Evolutionary conservation across 2,329 filamentous ascomycete species (phyloP), one percentile per base, ranked within the genome.

Genomic region (Pseudogymnoascus sp.): DNA sequence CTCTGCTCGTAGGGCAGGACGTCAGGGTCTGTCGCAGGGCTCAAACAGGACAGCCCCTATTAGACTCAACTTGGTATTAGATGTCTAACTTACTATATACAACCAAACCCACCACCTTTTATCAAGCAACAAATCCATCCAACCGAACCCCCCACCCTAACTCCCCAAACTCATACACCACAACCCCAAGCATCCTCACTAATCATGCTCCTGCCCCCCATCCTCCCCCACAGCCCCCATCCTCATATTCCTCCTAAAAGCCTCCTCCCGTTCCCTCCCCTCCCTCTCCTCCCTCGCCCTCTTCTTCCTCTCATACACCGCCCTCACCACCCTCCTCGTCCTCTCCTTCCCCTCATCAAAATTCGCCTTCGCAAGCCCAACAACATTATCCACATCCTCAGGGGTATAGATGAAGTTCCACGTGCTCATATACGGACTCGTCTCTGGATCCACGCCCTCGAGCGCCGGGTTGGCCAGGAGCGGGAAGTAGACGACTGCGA

Each of bases 401-500:
- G 92, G 88, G 1, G 90, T 96, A 75, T 97, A 99, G 31, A 97
- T 87, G 73, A 97, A 97, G 73, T 99, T 99, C 95, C 95, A 99
- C 0, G 95, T 99, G 69, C 87, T 91, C 79, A 97, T 86, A 76
- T 92, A 97, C 65, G 96, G 91, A 62, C 85, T 89, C 2, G 83
- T 84, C 23, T 87, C 86, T 0, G 95, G 95, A 68, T 96, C 89
- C n/a, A 97, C 88, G 47, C 85, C 89, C 0, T 87, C 83, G 0
- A 91, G 88, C 65, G 88, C 88, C 0, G 87, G 83, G 73, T 99
- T 97, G 28, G 88, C 84, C 13, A 97, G 79, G 66, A 97, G 87
- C 0, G 95, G 95, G 71, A 97, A 88, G 77, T 99, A 99, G 15
- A 96, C 81, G 3, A 99, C 87, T 0, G 93, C 84, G 42, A 99